Base-by-base conservation (phyloP, 2,329 filamentous ascomycete species). In the Aspergillaceae sp. region DNA sequence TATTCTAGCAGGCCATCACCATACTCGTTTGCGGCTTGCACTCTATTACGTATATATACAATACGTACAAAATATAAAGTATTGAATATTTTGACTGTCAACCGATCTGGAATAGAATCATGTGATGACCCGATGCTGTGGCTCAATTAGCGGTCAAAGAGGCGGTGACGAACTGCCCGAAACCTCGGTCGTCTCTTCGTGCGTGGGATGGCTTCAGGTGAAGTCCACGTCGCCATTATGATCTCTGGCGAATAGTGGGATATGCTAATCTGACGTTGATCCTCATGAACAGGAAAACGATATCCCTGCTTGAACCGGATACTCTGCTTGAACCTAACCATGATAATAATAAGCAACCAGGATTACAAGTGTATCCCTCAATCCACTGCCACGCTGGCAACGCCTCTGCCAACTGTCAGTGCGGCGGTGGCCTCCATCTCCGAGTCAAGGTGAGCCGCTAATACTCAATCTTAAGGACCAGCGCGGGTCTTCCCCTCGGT, bases 1-100 rank as follows among this genome's bases (percentile, higher is more conserved):
- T 98, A 98, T 66, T 98, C 92, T 11, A 98, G 76, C 3, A 98
- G 78, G 8, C 92, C 92, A 59, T 98, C 92, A 50, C 98, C 92
- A 60, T 97, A 90, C 65, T 98, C 92, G 57, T 87, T 91, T 37
- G 79, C 83, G 3, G 94, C 92, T 67, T 98, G 19, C 1, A 2
- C 19, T 19, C 19, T 19, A 19, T 19, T 19, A 19, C 19, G 19
- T 19, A 19, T 19, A 19, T 19, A 19, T 19, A 19, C 19, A 19
- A 19, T 19, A 19, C 19, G 2, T 19, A 19, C 19, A 19, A 19
- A 19, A 19, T 19, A 19, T 19, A 19, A 19, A 19, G 19, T 19
- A 19, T 19, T 19, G 19, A 19, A 19, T 19, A 19, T 19, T 19
- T 19, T 19, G 19, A 19, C 19, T 19, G 19, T 19, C 19, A 19